Percentiles rank a stretch among this genome's conserved stretches.
Evolutionary conservation across 2,329 filamentous ascomycete species (phyloP).

Genomic region (Exophiala spinifera): DNA sequence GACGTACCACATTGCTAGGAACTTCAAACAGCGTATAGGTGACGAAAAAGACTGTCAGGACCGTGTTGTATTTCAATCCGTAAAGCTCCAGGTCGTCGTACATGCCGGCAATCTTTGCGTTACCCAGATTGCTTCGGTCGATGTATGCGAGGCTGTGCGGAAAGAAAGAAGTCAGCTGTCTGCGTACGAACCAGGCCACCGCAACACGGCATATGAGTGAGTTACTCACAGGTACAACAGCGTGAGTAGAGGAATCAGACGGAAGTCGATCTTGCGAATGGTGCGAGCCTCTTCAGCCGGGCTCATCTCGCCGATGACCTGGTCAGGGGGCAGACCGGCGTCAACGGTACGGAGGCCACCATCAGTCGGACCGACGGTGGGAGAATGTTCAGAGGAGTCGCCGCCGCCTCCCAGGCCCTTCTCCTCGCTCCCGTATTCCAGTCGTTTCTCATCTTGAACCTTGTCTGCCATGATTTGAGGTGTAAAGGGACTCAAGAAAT

Average conservation of each 20-base stretch:
- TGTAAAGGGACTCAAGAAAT: not conserved
- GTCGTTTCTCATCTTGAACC: not conserved
- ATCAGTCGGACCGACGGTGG: not conserved
- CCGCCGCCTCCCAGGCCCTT: not conserved
- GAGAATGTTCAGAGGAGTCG: not conserved
- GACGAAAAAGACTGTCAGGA: constrained; percentile 29
- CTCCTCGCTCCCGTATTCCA: not conserved
- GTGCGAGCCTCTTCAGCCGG: not conserved
- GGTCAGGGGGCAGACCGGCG: not conserved
- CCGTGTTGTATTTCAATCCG: constrained; percentile 39
- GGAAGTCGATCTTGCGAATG: constrained; percentile 44
- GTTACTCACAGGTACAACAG: constrained; percentile 44
- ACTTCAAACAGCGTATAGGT: constrained; percentile 35
- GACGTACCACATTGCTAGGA: constrained; percentile 42
- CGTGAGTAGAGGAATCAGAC: constrained; percentile 43
- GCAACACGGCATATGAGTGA: too few relatives aligned
- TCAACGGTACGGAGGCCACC: not conserved
- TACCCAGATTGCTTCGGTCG: constrained; percentile 48
- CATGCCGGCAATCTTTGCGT: constrained; percentile 46
- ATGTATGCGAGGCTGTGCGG: constrained; percentile 20
- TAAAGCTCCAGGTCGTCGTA: constrained; percentile 43
- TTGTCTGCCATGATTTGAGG: not conserved
- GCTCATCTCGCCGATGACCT: not conserved
- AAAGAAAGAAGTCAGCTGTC: too few relatives aligned
- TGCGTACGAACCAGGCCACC: not conserved